Percentiles rank a stretch among this genome's conserved stretches.
phyloP scores from a whole-genome alignment of 2,329 filamentous ascomycete species.

The Diaporthe sp. region DNA sequence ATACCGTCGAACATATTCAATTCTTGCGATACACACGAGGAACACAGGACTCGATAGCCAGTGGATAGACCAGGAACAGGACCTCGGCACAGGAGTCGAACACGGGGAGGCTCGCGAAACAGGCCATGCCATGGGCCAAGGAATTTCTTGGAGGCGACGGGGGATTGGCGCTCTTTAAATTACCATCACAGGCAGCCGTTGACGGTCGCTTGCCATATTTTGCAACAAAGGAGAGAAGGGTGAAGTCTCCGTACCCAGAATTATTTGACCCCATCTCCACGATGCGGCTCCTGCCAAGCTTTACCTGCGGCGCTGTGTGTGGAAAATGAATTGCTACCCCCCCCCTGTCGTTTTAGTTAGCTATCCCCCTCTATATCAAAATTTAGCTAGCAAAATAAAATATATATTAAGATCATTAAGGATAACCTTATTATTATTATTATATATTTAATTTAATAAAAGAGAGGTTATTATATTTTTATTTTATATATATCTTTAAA shows the following conservation, averaged over 20 bases:
- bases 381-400: too few species aligned
- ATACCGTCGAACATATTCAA: background rate
- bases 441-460: too few species aligned
- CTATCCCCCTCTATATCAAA: too few species aligned
- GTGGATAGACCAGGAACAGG: background rate
- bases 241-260: constrained; percentile 9
- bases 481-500: too few species aligned
- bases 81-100: background rate
- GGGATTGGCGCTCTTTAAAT: background rate
- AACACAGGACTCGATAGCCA: constrained; percentile 2
- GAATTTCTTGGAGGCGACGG: too few species aligned
- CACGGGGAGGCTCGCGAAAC: constrained; percentile 2
- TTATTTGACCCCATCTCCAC: background rate
- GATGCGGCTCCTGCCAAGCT: constrained; percentile 17
- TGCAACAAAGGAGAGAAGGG: background rate
- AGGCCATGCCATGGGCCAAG: background rate
- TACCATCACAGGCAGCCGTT: background rate
- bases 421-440: too few species aligned
- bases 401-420: too few species aligned
- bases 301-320: too few species aligned
- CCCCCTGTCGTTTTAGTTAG: too few species aligned
- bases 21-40: background rate
- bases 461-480: too few species aligned
- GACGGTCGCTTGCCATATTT: background rate
- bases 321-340: too few species aligned